Base-by-base conservation (phyloP, 192 early-diverging fungal genomes). In the Coemansia sp. region DNA sequence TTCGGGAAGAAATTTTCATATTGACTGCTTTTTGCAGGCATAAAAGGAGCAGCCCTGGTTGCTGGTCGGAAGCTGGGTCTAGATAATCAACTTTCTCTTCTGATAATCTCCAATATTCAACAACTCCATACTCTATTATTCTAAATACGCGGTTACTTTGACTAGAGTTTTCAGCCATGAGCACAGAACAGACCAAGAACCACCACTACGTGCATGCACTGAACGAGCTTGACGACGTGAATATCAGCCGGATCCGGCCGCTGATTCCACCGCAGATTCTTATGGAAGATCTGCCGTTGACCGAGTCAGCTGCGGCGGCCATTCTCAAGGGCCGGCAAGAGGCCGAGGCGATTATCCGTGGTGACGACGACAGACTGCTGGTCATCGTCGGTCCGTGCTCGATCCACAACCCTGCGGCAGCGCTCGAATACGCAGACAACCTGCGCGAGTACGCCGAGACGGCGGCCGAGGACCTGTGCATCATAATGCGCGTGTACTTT, bases 171-270 rank as follows among this genome's bases (percentile, higher is more conserved):
- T 49, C 48, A 54, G 45, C 23, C 49, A 70, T 74, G 69, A 67
- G 55, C 70, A 15, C 63, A 23, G 59, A 58, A 22, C 50, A 41
- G 39, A 39, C 38, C 59, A 60, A 27, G 17, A 53, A 15, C 64
- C 71, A 67, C 55, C 71, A 61, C 54, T 72, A 68, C 32, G 66
- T 81, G 50, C 75, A 87, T 52, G 91, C 93, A 12, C 85, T 96
- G 19, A 96, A 96, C 70, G 94, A 95, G 76, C 89, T 94, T 57
- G 94, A 97, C 74, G 94, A 96, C 70, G 90, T 90, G 66, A 85
- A 92, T 52, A 95, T 97, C 73, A 85, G 84, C 49, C 82, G 86
- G 52, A 89, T 92, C 68, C 87, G 85, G 56, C 91, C 90, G 43
- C 75, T 92, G 57, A 89, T 96, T 60, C 91, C 91, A n/a, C 94